Evolutionary conservation across 305 asterid species (phyloP).

Genomic region (Fraxinus sp.): DNA sequence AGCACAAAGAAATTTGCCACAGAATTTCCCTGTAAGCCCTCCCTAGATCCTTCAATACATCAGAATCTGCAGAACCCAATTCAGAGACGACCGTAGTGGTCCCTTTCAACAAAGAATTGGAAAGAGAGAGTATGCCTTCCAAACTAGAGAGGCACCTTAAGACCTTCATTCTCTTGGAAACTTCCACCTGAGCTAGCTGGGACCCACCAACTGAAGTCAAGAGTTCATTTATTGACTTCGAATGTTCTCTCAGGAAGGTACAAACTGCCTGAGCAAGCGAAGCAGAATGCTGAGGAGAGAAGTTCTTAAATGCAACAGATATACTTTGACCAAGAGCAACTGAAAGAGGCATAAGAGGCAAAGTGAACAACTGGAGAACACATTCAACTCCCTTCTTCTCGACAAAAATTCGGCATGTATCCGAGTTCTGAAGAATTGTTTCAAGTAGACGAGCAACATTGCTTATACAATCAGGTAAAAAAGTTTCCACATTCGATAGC

Average conservation of each 20-base stretch:
- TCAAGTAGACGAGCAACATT: slow-evolving; percentile 93
- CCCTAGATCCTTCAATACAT: slow-evolving; percentile 89
- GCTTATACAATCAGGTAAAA: slow-evolving; percentile 86
- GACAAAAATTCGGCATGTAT: slow-evolving; percentile 89
- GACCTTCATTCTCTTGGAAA: slow-evolving; percentile 61
- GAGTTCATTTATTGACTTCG: slow-evolving; percentile 69
- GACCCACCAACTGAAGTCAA: slow-evolving; percentile 62
- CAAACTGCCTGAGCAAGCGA: slow-evolving; percentile 95
- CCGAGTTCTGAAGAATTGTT: slow-evolving; percentile 91
- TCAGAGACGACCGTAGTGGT: slow-evolving; percentile 79
- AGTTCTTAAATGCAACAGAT: slow-evolving; percentile 86
- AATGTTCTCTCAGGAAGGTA: slow-evolving; percentile 68
- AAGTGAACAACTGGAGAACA: slow-evolving; percentile 79
- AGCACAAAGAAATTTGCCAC: slow-evolving; percentile 88
- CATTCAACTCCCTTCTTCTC: slow-evolving; percentile 95
- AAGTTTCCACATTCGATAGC: slow-evolving; percentile 50
- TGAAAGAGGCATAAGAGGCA: slow-evolving; percentile 85
- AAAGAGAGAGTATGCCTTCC: slow-evolving; percentile 86
- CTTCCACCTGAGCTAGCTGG: slow-evolving; percentile 72
- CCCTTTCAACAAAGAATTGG: slow-evolving; percentile 80
- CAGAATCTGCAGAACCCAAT: slow-evolving; percentile 88
- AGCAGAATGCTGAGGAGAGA: slow-evolving; percentile 89
- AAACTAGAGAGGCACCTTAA: slow-evolving; percentile 81
- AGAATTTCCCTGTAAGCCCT: slow-evolving; percentile 71
- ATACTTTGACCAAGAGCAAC: slow-evolving; percentile 83